Evolutionary conservation across 345 rosid species (phyloP).

Genomic region (thale cress (Arabidopsis thaliana)): TAIR10.1 NC_003074.8:6087001-6087500

Average conservation of each 20-base stretch:
- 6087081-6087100: conserved; percentile 79
- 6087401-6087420: conserved; percentile 86
- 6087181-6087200: conserved; percentile 58
- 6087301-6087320: background rate
- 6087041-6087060: conserved; percentile 83
- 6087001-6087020: conserved; percentile 58
- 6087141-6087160: conserved; percentile 72
- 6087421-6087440: conserved; percentile 26
- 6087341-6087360: conserved; percentile 93
- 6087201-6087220: background rate
- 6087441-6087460: background rate
- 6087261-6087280: background rate
- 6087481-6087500: background rate
- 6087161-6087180: conserved; percentile 85
- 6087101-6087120: conserved; percentile 66
- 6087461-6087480: background rate
- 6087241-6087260: background rate
- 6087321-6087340: conserved; percentile 56
- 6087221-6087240: background rate
- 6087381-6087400: conserved; percentile 85
- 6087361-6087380: conserved; percentile 71
- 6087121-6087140: conserved; percentile 71
- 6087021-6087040: conserved; percentile 82
- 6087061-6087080: conserved; percentile 62
- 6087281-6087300: conserved; percentile 14